Evolutionary conservation across 805 yeast species (phyloP).

Genomic region (Ogataea pini): DNA sequence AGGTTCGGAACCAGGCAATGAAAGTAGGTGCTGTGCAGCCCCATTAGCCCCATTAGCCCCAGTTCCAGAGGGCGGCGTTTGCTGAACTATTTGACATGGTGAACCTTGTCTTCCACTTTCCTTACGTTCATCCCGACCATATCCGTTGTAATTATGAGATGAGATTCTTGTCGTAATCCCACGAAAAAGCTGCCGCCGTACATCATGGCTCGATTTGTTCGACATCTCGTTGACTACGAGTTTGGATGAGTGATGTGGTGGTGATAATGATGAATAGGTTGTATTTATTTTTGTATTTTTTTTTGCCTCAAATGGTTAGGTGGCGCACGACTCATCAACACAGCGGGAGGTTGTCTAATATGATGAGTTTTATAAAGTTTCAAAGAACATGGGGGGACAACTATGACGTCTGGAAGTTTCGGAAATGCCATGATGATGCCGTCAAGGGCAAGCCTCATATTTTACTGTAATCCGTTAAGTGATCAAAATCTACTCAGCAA

Average conservation of each 20-base stretch:
- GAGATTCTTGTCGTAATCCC: slow-evolving; percentile 36
- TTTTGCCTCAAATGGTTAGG: neutral
- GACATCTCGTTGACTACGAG: slow-evolving; percentile 21
- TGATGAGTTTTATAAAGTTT: no score
- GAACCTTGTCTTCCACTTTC: slow-evolving; percentile 14
- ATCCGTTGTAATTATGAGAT: slow-evolving; percentile 22
- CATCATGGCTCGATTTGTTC: slow-evolving; percentile 31
- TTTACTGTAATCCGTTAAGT: no score
- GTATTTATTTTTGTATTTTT: neutral
- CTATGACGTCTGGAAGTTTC: no score
- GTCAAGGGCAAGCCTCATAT: no score
- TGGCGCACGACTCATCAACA: neutral
- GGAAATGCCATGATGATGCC: no score
- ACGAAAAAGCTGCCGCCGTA: slow-evolving; percentile 36
- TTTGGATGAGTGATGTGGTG: neutral
- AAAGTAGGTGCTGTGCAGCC: slow-evolving; percentile 10
- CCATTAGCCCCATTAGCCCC: slow-evolving; percentile 2
- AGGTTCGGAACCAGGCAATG: slow-evolving; percentile 9
- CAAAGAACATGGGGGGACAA: no score
- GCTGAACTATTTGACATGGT: slow-evolving; percentile 2
- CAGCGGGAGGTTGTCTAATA: no score
- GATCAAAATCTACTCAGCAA: no score
- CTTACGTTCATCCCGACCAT: slow-evolving; percentile 20
- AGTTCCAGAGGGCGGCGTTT: slow-evolving; percentile 4
- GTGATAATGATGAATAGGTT: neutral